Base-by-base conservation (phyloP, 2,329 filamentous ascomycete species). In the Bisporella sp. region DNA sequence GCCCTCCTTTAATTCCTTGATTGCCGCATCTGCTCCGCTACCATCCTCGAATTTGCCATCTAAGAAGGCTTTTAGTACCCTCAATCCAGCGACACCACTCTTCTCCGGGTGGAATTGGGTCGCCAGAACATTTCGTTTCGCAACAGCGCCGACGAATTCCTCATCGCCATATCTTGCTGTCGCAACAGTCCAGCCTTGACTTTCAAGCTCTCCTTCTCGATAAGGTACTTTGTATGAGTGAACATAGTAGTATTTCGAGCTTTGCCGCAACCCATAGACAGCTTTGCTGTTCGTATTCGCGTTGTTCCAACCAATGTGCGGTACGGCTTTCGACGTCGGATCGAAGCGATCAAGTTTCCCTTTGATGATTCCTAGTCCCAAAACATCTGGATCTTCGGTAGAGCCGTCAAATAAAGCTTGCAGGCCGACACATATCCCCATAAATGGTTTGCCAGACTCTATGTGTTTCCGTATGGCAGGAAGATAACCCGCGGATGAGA, bases 21-120 rank as follows among this genome's bases (percentile, higher is more conserved):
- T 62, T 33, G 60, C 63, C 35, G 63, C 59, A 4, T 61, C 59
- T 7, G 47, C 39, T 4, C 47, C 54, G 6, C 43, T 57, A 52
- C 31, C 13, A 31, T 21, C 12, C 77, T 78, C 29, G n/a, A 32
- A 29, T 8, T 78, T 73, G 12, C 89, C 88, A n/a, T 87, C 80
- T 32, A 97, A 73, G 67, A 99, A 99, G 5, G 92, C 85, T 60
- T 85, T 85, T 58, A 99, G 63, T 1, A 95, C 85, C 31, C 89
- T 78, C 54, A 97, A 72, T 8, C 93, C 93, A 3, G 93, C 92
- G 13, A 85, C 84, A 48, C 93, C 93, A 64, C 89, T 95, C 76
- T 99, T 99, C 66, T 99, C 93, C 0, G 93, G 93, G 71, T 99
- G 93, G 68, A 99, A 99, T 63, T 99, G 93, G 3, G 93, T 96